Evolutionary conservation across 73 alveolate species (phyloP).

Genomic region (Tetrahymena thermophila): DNA sequence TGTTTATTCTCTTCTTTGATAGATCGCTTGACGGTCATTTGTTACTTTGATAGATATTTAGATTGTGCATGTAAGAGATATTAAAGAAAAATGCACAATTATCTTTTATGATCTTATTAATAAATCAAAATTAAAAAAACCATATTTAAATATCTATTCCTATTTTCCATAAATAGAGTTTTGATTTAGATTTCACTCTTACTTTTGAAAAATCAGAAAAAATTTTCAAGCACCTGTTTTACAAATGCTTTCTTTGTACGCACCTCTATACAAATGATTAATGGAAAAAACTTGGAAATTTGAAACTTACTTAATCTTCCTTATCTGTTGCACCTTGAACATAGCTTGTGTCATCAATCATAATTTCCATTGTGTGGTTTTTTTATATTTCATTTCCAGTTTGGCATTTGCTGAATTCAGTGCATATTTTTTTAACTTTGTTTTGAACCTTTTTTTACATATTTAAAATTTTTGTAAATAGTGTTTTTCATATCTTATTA

Average conservation of each 20-base stretch:
- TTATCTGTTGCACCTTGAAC: neutral
- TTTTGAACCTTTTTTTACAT: neutral
- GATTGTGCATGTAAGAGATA: too few species aligned
- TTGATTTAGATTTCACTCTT: too few species aligned
- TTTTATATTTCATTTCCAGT: neutral
- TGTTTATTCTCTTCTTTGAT: too few species aligned
- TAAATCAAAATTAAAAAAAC: too few species aligned
- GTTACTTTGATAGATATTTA: too few species aligned
- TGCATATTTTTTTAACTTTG: neutral
- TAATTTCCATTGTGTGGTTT: neutral
- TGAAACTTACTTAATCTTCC: neutral
- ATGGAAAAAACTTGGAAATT: neutral
- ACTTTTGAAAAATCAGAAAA: neutral
- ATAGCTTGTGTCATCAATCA: neutral
- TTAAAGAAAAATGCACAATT: too few species aligned
- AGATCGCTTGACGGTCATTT: too few species aligned
- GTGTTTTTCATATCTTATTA: neutral
- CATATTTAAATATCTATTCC: too few species aligned
- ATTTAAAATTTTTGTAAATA: neutral
- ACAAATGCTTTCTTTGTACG: neutral
- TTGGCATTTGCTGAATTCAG: neutral
- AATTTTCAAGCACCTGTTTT: neutral
- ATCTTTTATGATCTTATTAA: too few species aligned
- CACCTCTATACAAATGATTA: too few species aligned
- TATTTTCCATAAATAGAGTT: too few species aligned